Evolutionary conservation across 176 grass and related monocot species (phyloP).

Genomic region (Zea mays): DNA sequence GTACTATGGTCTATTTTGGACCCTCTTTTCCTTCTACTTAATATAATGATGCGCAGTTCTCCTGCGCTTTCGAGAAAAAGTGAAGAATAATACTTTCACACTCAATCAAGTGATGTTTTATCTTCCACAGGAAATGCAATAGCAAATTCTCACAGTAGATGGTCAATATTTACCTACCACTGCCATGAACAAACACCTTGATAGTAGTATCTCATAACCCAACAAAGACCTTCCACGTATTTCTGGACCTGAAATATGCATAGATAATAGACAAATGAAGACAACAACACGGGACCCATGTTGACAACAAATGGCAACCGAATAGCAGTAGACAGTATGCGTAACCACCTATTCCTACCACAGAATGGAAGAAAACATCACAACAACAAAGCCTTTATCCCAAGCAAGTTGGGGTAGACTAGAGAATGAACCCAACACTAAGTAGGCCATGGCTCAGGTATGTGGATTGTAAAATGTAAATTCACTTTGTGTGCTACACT

Average conservation of each 20-base stretch:
- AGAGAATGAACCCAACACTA: not conserved
- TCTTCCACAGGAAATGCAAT: slow-evolving; percentile 22
- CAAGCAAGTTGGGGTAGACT: not conserved
- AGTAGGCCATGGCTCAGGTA: not conserved
- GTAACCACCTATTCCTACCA: slow-evolving; percentile 7
- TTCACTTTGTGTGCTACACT: not conserved
- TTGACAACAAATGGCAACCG: slow-evolving; percentile 4
- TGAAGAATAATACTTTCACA: not conserved
- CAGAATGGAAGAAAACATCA: not conserved
- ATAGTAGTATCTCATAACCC: slow-evolving; percentile 99
- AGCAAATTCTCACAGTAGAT: slow-evolving; percentile 28
- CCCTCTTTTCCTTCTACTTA: no score
- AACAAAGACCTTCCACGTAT: slow-evolving; percentile 97
- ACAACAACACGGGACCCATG: not conserved
- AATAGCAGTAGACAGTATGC: not conserved
- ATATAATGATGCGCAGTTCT: no score
- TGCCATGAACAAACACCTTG: slow-evolving; percentile 99
- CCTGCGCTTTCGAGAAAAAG: no score
- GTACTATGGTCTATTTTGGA: no score
- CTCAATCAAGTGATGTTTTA: slow-evolving; percentile 27
- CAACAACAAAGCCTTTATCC: not conserved
- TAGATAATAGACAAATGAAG: slow-evolving; percentile 33
- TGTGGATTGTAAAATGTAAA: not conserved
- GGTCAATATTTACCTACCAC: slow-evolving; percentile 68
- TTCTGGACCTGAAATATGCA: slow-evolving; percentile 77